Base-by-base conservation (phyloP, 1,139 yeast genomes). In the Saccharomyces hybrid region DNA sequence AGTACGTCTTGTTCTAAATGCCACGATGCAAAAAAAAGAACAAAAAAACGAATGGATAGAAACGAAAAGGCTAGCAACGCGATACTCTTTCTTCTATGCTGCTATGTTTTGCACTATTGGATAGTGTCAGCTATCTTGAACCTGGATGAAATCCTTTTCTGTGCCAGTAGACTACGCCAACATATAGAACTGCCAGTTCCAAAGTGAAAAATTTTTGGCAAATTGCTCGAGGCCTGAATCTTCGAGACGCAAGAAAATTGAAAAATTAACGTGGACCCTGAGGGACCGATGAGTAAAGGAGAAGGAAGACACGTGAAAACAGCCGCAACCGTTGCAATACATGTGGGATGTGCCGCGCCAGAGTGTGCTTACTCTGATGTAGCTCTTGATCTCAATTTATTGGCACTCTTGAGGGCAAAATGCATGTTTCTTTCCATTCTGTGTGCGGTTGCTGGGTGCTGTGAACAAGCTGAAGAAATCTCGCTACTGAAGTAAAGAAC, bases 361-460 rank as follows among this genome's bases (percentile, higher is more conserved):
- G 44, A 4, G 13, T 2, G 5, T 38, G 13, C 25, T 6, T 4
- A 20, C 6, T 11, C 44, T 20, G 0, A 16, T 5, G 3, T 9
- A 3, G 11, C 7, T 3, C 44, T 38, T 38, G 9, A 16, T 38
- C 11, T 2, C 25, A 5, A 8, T 9, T 8, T 38, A n/a, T 38
- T 0, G 23, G 6, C 13, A 4, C 6, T 9, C 42, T 38, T 38
- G 5, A 6, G 5, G 13, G 23, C 4, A 38, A 38, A 38, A 38
- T 38, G 44, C 44, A 6, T 38, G 25, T 38, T 1, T 9, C 23
- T 1, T 38, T 6, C 5, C 7, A 9, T 20, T 11, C 4, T 38
- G 44, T 38, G 44, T 11, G 44, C 44, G 44, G 44, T 38, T 38
- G 44, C 44, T 38, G 44, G 44, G 44, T 38, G 44, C 44, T 38